These are phyloP conservation scores for Naganishia kalamii DNA, from an alignment of 768 basidiomycete species.

Conservation along the genomic window DNA sequence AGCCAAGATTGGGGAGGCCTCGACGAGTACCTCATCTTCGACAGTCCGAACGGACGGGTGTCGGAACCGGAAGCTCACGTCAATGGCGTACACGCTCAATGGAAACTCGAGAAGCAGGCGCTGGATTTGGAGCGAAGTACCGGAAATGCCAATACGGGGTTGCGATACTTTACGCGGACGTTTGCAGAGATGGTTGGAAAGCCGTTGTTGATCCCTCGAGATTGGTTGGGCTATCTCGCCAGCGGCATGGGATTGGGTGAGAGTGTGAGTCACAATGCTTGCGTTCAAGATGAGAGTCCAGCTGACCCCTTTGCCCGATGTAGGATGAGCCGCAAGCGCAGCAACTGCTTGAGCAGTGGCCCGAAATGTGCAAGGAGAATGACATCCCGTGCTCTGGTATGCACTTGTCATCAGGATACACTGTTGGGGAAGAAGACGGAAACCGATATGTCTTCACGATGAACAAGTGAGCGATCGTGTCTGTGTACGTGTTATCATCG, in stretches of 20 bases:
- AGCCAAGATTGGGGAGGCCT: slow-evolving; percentile 41
- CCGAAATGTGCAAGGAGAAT: slow-evolving; percentile 40
- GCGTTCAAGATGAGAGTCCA: neutral
- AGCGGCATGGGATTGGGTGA: slow-evolving; percentile 43
- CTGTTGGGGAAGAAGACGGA: slow-evolving; percentile 27
- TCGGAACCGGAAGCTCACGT: neutral
- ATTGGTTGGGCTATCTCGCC: slow-evolving; percentile 42
- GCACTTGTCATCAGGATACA: slow-evolving; percentile 45
- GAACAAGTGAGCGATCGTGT: slow-evolving; percentile 25
- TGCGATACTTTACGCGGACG: slow-evolving; percentile 18
- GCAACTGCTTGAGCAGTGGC: slow-evolving; percentile 37
- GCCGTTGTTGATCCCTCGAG: slow-evolving; percentile 36
- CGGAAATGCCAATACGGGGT: slow-evolving; percentile 8
- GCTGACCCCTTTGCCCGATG: neutral
- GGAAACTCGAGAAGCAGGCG: slow-evolving; percentile 6
- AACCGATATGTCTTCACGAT: slow-evolving; percentile 39
- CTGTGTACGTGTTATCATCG: neutral
- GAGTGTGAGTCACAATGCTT: slow-evolving; percentile 15
- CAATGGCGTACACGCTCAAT: neutral
- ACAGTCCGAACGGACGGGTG: slow-evolving; percentile 15
- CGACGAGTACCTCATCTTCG: slow-evolving; percentile 39
- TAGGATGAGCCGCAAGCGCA: slow-evolving; percentile 31
- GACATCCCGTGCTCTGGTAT: slow-evolving; percentile 45
- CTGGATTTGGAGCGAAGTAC: slow-evolving; percentile 14
- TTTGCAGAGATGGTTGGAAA: slow-evolving; percentile 34